Base-by-base conservation (phyloP, 495 filamentous ascomycete genomes). In the Hypoxylon lienhwacheense region DNA sequence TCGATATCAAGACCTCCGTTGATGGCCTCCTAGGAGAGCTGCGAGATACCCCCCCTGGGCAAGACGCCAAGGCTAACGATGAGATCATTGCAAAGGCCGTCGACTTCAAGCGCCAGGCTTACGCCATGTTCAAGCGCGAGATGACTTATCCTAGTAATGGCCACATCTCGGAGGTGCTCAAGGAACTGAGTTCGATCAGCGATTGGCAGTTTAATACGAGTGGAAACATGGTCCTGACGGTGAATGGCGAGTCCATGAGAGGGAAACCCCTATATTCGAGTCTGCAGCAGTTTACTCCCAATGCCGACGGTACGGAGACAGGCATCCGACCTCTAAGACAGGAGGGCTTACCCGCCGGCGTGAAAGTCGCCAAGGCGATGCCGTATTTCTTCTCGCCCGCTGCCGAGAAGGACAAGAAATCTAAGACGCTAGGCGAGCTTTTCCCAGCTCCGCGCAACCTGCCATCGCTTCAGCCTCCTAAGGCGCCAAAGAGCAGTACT, bases 201-300 rank as follows among this genome's bases (percentile, higher is more conserved):
- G 62, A 65, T 22, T 16, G 63, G 14, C 62, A 55, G 19, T 65
- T 58, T 3, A 62, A 59, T 52, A 59, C 66, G 37, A 40, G 64
- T 37, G 79, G 78, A 25, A 80, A 80, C 34, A 68, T 81, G 17
- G 85, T 89, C 1, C 70, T 95, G 53, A 90, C 87, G 0, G 73
- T 93, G 1, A 85, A 82, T 44, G 85, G 84, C 25, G 84, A 84
- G 39, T 84, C 84, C n/a, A 79, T 82, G 21, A 83, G 81, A 24
- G 76, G 85, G 10, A 87, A 84, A 58, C 89, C 92, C 45, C 75
- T 96, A 11, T 96, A 90, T 68, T 90, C 90, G 10, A 95, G 90
- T 68, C 70, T 91, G 19, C 85, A 86, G 55, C 76, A 78, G 41
- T 73, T 73, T 12, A 70, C 75, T n/a, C 68, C 74, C 34, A 64